Conservation (phyloP, 75 land plant genomes). For the Isoetes taiwanensis region DNA sequence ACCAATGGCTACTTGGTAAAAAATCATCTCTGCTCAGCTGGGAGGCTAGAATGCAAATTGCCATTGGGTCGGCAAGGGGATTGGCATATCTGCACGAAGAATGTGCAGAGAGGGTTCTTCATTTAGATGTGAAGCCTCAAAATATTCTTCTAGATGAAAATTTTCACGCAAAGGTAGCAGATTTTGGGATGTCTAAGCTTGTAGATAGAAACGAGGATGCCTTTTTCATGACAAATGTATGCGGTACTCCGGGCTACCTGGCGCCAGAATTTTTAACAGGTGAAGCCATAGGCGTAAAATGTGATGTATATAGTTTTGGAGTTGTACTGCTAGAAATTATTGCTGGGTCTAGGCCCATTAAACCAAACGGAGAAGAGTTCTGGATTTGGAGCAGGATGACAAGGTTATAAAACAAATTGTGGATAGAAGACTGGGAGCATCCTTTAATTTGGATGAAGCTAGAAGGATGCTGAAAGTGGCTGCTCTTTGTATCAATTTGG, state of each 20-base stretch:
- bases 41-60: too few relatives aligned
- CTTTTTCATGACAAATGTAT: not conserved
- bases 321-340: slow-evolving; percentile 28
- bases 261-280: not conserved
- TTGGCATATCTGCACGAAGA: not conserved
- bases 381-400: too few relatives aligned
- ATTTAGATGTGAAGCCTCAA: slow-evolving; percentile 36
- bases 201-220: not conserved
- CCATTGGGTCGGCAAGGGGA: too few relatives aligned
- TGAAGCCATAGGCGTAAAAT: too few relatives aligned
- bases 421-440: too few relatives aligned
- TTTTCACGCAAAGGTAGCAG: slow-evolving; percentile 28
- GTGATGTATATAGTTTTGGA: slow-evolving; percentile 39
- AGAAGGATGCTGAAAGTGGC: too few relatives aligned
- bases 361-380: too few relatives aligned
- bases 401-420: too few relatives aligned
- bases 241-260: not conserved
- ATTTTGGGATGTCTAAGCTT: slow-evolving; percentile 36
- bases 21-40: too few relatives aligned
- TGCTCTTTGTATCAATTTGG: too few relatives aligned
- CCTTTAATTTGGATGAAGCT: too few relatives aligned
- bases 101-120: slow-evolving; percentile 17
- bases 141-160: slow-evolving; percentile 33
- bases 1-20: too few relatives aligned
- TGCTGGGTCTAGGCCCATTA: slow-evolving; percentile 27